phyloP scores from a whole-genome alignment of 2,329 filamentous ascomycete species.

The Dactylellina parvicollis region DNA sequence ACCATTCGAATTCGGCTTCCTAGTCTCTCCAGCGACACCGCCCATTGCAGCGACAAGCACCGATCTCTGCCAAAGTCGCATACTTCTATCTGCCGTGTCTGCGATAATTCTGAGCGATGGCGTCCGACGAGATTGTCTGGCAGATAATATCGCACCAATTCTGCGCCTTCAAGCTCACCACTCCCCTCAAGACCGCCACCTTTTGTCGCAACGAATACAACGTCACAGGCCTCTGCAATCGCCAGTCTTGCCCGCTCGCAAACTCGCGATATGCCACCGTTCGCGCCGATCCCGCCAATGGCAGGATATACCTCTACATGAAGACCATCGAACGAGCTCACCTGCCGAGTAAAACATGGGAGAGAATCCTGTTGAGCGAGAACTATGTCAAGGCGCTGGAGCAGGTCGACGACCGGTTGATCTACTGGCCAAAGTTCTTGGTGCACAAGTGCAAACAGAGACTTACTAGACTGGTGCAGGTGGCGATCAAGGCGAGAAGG shows the following conservation, averaged over 20 bases:
- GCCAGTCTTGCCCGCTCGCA: conserved; percentile 88
- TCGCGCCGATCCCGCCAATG: conserved; percentile 73
- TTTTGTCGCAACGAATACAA: conserved; percentile 98
- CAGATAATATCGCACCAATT: conserved; percentile 95
- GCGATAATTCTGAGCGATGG: conserved; percentile 68
- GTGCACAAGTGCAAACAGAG: conserved; percentile 97
- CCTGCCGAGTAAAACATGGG: conserved; percentile 91
- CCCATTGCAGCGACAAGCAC: background rate
- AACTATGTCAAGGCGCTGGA: conserved; percentile 91
- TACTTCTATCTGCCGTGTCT: background rate
- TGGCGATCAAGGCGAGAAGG: conserved; percentile 75
- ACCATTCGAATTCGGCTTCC: background rate
- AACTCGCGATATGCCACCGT: conserved; percentile 94
- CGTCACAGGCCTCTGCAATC: conserved; percentile 81
- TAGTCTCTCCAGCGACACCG: conserved; percentile 8
- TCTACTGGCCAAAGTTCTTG: conserved; percentile 95
- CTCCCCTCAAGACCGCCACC: conserved; percentile 67
- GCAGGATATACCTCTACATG: conserved; percentile 92
- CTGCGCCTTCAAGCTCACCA: conserved; percentile 84
- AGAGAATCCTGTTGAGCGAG: conserved; percentile 85
- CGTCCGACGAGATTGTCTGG: conserved; percentile 97
- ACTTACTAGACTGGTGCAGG: conserved; percentile 89
- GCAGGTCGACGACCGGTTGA: conserved; percentile 83
- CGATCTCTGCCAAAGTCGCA: background rate
- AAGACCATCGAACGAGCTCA: conserved; percentile 91